A percentile compares a stretch with the other conserved stretches of the same genome.
Evolutionary conservation across 2,329 filamentous ascomycete genomes (phyloP).

Genomic region (Ophiostoma ulmi): DNA sequence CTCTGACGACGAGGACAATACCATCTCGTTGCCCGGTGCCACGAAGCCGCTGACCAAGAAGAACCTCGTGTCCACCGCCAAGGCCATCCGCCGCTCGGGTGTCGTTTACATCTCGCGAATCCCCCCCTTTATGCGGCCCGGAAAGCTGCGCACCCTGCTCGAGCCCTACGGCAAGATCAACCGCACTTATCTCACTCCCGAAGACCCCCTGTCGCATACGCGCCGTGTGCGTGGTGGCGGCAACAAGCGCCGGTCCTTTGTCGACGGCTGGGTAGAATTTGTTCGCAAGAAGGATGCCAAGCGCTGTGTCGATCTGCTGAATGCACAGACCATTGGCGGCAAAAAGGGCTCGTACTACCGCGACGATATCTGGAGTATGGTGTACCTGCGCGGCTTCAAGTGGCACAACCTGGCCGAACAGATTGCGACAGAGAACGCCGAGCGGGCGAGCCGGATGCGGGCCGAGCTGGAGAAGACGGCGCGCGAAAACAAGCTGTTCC

Average conservation of each 20-base stretch:
- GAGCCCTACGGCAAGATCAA: constrained; percentile 70
- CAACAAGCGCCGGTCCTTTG: constrained; percentile 77
- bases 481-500: constrained; percentile 75
- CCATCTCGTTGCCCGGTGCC: constrained; percentile 41
- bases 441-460: constrained; percentile 67
- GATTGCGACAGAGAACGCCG: constrained; percentile 75
- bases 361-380: constrained; percentile 80
- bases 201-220: constrained; percentile 61
- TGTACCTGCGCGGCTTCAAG: constrained; percentile 79
- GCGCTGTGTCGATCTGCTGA: constrained; percentile 67
- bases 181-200: constrained; percentile 73
- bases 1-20: constrained; percentile 16
- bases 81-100: constrained; percentile 65
- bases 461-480: constrained; percentile 71
- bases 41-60: constrained; percentile 56
- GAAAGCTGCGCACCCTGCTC: constrained; percentile 69
- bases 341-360: constrained; percentile 80
- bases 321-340: constrained; percentile 71
- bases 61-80: constrained; percentile 61
- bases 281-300: constrained; percentile 70
- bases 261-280: constrained; percentile 85
- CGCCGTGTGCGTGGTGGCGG: constrained; percentile 66
- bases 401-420: constrained; percentile 71
- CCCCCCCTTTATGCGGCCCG: constrained; percentile 83
- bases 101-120: constrained; percentile 80